A percentile compares a stretch with the other conserved stretches of the same genome.
Evolutionary conservation across 129 eudicot genomes (phyloP).

Genomic region (Rutidosis leptorrhynchoides): DNA sequence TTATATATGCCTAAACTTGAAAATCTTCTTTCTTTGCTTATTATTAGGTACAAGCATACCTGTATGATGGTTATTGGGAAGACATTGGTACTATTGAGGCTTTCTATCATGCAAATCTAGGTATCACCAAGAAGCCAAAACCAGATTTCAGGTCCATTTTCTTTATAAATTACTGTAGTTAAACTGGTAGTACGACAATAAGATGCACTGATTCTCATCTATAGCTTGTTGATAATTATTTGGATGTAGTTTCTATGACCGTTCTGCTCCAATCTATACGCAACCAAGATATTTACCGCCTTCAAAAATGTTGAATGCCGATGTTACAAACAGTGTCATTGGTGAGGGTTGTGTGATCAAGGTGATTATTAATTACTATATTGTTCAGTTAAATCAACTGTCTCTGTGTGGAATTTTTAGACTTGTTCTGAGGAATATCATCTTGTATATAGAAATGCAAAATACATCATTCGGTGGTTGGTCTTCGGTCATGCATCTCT

Average conservation of each 20-base stretch:
- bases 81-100: conserved; percentile 82
- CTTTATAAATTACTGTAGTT: background rate
- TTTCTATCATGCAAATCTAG: conserved; percentile 69
- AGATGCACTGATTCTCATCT: background rate
- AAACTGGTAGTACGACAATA: background rate
- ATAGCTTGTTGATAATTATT: background rate
- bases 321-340: conserved; percentile 82
- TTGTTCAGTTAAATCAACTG: background rate
- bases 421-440: conserved; percentile 3
- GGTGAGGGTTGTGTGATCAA: conserved; percentile 97
- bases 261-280: conserved; percentile 88
- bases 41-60: conserved; percentile 50
- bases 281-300: conserved; percentile 96
- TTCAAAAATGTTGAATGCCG: conserved; percentile 93
- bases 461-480: conserved; percentile 92
- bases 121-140: conserved; percentile 68
- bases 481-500: conserved; percentile 87
- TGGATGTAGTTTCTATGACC: conserved; percentile 81
- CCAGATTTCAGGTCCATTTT: conserved; percentile 63
- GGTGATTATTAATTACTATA: conserved; percentile 31
- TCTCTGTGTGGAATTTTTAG: background rate
- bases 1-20: background rate
- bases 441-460: conserved; percentile 62
- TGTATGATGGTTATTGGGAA: conserved; percentile 85
- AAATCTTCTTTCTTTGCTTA: background rate